These are phyloP conservation scores for Penicillium goetzii DNA, from an alignment of 495 filamentous ascomycete genomes.

Conservation along the genomic window DNA sequence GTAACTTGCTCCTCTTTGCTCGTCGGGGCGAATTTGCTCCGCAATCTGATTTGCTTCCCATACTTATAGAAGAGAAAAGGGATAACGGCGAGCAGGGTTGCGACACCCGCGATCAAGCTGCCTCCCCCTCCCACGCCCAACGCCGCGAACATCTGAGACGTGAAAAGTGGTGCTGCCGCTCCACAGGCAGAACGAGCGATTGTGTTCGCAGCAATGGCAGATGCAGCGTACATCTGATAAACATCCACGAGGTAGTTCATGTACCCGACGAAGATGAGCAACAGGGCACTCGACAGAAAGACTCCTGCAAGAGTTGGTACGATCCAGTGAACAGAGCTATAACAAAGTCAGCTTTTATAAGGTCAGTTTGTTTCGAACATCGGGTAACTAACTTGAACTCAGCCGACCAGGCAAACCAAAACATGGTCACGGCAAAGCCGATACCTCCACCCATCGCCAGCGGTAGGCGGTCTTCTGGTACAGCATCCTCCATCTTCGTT, in stretches of 20 bases:
- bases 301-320: constrained; percentile 49
- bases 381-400: constrained; percentile 34
- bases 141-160: constrained; percentile 36
- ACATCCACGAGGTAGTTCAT: constrained; percentile 37
- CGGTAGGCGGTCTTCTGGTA: constrained; percentile 53
- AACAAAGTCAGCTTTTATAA: constrained; percentile 22
- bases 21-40: constrained; percentile 42
- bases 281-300: constrained; percentile 37
- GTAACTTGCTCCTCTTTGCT: background rate
- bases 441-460: constrained; percentile 61
- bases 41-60: constrained; percentile 47
- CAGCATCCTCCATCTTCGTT: constrained; percentile 34
- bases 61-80: constrained; percentile 57
- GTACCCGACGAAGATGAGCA: constrained; percentile 44
- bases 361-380: constrained; percentile 11
- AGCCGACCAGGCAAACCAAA: constrained; percentile 61
- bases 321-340: constrained; percentile 47
- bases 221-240: constrained; percentile 37
- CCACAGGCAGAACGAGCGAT: constrained; percentile 35
- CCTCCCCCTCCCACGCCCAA: constrained; percentile 59
- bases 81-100: constrained; percentile 45
- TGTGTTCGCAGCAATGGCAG: constrained; percentile 37
- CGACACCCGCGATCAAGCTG: constrained; percentile 49
- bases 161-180: constrained; percentile 38
- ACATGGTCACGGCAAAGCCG: constrained; percentile 57